Evolutionary conservation across 331 rosid species (phyloP).

Genomic region (Quercus tomentella): DNA sequence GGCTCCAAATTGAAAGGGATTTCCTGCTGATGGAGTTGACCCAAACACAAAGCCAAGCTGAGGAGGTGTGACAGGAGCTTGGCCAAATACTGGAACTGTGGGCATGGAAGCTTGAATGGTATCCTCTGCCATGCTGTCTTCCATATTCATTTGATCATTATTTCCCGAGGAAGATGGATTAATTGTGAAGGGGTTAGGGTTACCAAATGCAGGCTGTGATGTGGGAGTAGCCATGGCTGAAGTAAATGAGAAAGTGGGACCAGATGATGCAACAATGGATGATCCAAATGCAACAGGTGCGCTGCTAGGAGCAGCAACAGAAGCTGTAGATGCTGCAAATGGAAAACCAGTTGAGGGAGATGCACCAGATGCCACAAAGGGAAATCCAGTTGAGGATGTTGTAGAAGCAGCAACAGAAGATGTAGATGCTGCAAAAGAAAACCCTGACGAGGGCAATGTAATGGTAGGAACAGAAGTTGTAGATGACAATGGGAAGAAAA

Average conservation of each 20-base stretch:
- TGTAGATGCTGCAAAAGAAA: not conserved
- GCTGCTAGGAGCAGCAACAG: constrained; percentile 15
- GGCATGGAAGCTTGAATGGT: constrained; percentile 43
- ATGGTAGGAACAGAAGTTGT: constrained; percentile 26
- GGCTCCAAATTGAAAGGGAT: constrained; percentile 52
- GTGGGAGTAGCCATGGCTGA: constrained; percentile 42
- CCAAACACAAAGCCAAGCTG: constrained; percentile 56
- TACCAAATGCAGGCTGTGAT: constrained; percentile 60
- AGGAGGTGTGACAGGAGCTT: constrained; percentile 43
- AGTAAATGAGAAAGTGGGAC: constrained; percentile 52
- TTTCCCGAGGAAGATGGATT: constrained; percentile 40
- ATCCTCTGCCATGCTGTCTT: constrained; percentile 94
- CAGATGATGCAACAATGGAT: constrained; percentile 45
- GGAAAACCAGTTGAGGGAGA: not conserved
- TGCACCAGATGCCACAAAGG: constrained; percentile 28
- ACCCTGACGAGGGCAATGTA: not conserved
- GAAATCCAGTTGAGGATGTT: constrained; percentile 35
- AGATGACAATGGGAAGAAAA: constrained; percentile 37
- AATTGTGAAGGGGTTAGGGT: constrained; percentile 34
- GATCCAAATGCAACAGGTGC: constrained; percentile 40
- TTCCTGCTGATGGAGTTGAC: constrained; percentile 37
- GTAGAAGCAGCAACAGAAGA: constrained; percentile 14
- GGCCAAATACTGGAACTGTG: constrained; percentile 42
- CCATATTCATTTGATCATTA: constrained; percentile 74
- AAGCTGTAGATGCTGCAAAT: not conserved